Conservation (phyloP, 768 basidiomycete species). For the Trametopsis cervina region DNA sequence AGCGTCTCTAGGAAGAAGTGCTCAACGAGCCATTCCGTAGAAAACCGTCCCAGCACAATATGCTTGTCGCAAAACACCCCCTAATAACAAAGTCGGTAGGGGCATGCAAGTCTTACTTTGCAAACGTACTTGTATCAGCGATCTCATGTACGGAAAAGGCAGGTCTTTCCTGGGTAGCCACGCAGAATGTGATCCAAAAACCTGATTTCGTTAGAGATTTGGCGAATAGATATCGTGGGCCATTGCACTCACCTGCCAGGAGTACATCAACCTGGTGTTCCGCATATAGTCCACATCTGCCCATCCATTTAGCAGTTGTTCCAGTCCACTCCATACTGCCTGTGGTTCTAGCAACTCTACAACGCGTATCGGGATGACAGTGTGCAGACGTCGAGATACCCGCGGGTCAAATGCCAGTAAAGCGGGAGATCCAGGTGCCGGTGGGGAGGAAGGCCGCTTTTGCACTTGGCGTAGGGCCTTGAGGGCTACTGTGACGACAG, state of each 20-base stretch:
- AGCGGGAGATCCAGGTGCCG: conserved; percentile 39
- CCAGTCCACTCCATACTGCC: conserved; percentile 45
- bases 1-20: conserved; percentile 59
- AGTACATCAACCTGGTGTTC: conserved; percentile 35
- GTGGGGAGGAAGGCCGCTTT: conserved; percentile 30
- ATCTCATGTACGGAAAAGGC: conserved; percentile 53
- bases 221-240: not conserved
- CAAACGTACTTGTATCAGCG: conserved; percentile 54
- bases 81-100: too few relatives aligned
- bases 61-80: conserved; percentile 52
- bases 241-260: conserved; percentile 52
- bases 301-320: conserved; percentile 46
- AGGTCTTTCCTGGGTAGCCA: conserved; percentile 37
- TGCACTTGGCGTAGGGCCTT: conserved; percentile 36
- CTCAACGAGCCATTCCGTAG: conserved; percentile 51
- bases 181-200: conserved; percentile 42
- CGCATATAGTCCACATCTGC: conserved; percentile 45
- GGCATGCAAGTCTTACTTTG: conserved; percentile 4
- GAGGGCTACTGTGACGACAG: conserved; percentile 34
- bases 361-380: conserved; percentile 61
- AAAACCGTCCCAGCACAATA: conserved; percentile 39
- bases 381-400: conserved; percentile 59
- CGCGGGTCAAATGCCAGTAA: conserved; percentile 56
- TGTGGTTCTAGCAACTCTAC: conserved; percentile 43
- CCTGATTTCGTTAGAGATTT: conserved; percentile 22